phyloP scores from a whole-genome alignment of 192 early-diverging fungal species.

The Gigaspora rosea region DNA sequence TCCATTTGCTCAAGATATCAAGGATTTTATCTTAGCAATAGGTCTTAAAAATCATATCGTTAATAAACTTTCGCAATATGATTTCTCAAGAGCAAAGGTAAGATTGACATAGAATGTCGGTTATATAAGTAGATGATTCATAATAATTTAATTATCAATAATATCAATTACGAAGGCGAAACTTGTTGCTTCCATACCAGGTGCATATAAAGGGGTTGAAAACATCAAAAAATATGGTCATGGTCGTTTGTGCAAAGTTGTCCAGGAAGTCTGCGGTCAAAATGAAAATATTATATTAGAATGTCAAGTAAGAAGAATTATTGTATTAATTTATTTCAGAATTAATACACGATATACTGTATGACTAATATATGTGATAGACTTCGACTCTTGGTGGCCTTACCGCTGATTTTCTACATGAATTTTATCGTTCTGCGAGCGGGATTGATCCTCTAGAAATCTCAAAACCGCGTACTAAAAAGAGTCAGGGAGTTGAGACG shows the following conservation, averaged over 20 bases:
- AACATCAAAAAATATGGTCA: constrained; percentile 47
- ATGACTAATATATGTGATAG: constrained; percentile 21
- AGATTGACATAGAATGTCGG: not conserved
- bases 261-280: constrained; percentile 31
- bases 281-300: constrained; percentile 34
- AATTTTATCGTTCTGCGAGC: constrained; percentile 43
- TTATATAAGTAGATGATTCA: not conserved
- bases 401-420: constrained; percentile 33
- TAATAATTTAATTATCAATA: not conserved
- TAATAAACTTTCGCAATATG: constrained; percentile 43
- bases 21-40: constrained; percentile 45
- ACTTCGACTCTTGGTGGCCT: constrained; percentile 45
- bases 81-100: constrained; percentile 50
- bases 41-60: constrained; percentile 49
- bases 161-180: constrained; percentile 34
- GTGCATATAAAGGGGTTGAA: constrained; percentile 35
- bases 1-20: constrained; percentile 45
- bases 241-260: constrained; percentile 40
- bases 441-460: constrained; percentile 33
- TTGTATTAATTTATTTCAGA: too few relatives aligned
- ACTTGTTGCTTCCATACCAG: constrained; percentile 55
- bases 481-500: not conserved
- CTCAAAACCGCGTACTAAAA: not conserved
- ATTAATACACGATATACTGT: not conserved
- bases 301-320: constrained; percentile 41